Conservation (phyloP, 2,329 filamentous ascomycete genomes). For the Penicillium verrucosum region DNA sequence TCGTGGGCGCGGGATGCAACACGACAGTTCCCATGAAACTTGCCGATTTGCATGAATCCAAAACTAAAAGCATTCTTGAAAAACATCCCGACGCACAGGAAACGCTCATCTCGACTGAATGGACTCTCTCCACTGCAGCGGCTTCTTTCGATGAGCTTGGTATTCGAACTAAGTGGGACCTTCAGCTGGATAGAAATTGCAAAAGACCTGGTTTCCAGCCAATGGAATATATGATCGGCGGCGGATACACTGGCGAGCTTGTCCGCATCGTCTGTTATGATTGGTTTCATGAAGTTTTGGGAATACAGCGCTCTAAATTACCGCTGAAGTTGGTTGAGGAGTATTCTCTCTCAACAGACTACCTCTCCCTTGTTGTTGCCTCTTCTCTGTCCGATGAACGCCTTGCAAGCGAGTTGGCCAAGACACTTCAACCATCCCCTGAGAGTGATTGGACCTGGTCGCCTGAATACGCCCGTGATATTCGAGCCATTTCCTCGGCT, state of each 20-base stretch:
- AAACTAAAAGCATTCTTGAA: conserved; percentile 50
- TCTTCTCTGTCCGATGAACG: conserved; percentile 46
- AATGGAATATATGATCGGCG: conserved; percentile 75
- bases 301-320: conserved; percentile 43
- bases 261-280: conserved; percentile 65
- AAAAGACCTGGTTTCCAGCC: conserved; percentile 71
- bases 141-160: conserved; percentile 58
- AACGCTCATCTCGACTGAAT: conserved; percentile 74
- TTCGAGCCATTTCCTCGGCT: conserved; percentile 63
- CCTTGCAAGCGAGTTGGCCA: conserved; percentile 42
- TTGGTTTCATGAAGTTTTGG: conserved; percentile 51
- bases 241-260: conserved; percentile 69
- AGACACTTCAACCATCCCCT: conserved; percentile 49
- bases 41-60: conserved; percentile 58
- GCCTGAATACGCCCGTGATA: conserved; percentile 52
- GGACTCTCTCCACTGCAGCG: conserved; percentile 70
- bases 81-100: conserved; percentile 50
- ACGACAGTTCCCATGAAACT: conserved; percentile 68
- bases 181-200: conserved; percentile 59
- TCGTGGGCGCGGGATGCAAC: conserved; percentile 74
- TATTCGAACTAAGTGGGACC: conserved; percentile 67
- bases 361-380: conserved; percentile 65
- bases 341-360: conserved; percentile 65
- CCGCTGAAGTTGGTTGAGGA: conserved; percentile 52
- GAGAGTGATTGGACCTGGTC: conserved; percentile 57